phyloP scores from a whole-genome alignment of 2,329 filamentous ascomycete genomes.

The Aspergillus quadrilineatus region DNA sequence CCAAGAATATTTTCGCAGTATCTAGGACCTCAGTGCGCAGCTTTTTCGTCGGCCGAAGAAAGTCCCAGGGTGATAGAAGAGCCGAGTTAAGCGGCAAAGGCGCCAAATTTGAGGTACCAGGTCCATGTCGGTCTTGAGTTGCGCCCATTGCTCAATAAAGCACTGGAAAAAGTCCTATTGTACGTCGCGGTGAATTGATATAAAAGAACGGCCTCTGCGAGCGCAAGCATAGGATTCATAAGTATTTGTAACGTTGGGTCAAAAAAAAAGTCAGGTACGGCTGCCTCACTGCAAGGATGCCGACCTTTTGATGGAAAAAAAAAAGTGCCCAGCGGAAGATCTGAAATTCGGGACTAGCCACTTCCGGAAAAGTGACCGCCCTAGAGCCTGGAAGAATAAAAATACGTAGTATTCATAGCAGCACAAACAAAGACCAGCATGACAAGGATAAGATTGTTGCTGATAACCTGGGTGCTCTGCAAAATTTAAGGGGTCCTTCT shows the following conservation, averaged over 20 bases:
- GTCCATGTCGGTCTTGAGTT: not conserved
- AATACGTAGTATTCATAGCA: too few relatives aligned
- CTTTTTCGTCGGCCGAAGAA: constrained; percentile 69
- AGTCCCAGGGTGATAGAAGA: constrained; percentile 64
- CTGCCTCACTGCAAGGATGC: not conserved
- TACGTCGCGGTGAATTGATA: not conserved
- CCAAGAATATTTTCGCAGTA: constrained; percentile 76
- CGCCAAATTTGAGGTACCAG: not conserved
- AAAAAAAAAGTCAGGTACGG: too few relatives aligned
- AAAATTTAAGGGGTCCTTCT: too few relatives aligned
- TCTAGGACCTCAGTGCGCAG: constrained; percentile 69
- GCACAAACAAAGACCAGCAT: too few relatives aligned
- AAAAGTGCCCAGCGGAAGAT: not conserved
- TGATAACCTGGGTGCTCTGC: too few relatives aligned
- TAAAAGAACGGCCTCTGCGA: too few relatives aligned
- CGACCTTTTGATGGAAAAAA: not conserved
- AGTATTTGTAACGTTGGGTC: too few relatives aligned
- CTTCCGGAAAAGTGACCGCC: not conserved
- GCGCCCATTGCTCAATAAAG: not conserved
- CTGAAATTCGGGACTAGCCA: not conserved
- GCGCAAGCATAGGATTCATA: too few relatives aligned
- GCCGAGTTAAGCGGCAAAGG: constrained; percentile 35
- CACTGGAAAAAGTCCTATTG: not conserved
- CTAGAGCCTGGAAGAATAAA: not conserved
- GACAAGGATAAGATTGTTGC: too few relatives aligned